These are phyloP conservation scores for Talaromyces sp. DNA, from an alignment of 2,329 filamentous ascomycete genomes.

Conservation along the genomic window DNA sequence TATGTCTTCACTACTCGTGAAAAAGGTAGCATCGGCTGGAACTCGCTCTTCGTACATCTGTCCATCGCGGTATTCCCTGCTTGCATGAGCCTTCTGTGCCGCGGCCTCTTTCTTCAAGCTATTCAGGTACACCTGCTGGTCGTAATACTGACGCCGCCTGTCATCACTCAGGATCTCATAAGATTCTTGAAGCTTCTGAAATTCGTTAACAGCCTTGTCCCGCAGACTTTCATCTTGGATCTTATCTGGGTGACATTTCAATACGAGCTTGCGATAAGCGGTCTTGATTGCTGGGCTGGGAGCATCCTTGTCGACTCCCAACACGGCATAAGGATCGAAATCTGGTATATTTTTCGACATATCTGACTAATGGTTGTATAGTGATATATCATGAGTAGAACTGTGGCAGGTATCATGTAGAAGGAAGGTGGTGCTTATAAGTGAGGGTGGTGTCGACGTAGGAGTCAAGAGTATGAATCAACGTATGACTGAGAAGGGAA, in stretches of 20 bases:
- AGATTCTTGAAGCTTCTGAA: constrained; percentile 85
- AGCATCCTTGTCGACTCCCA: constrained; percentile 70
- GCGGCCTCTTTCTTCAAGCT: constrained; percentile 57
- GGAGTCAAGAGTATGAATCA: constrained; percentile 6
- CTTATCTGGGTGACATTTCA: constrained; percentile 90
- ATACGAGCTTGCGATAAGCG: constrained; percentile 76
- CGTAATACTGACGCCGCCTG: constrained; percentile 65
- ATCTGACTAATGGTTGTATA: constrained; percentile 1
- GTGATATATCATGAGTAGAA: constrained; percentile 7
- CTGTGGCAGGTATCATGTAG: neutral
- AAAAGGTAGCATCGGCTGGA: constrained; percentile 29
- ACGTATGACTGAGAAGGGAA: constrained; percentile 5
- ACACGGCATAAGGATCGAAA: constrained; percentile 70
- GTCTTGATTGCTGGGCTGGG: constrained; percentile 66
- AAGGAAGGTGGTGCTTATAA: neutral
- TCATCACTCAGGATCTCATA: constrained; percentile 88
- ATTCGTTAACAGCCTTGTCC: constrained; percentile 74
- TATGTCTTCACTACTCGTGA: constrained; percentile 34
- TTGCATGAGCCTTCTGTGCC: constrained; percentile 32
- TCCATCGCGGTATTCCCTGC: constrained; percentile 39
- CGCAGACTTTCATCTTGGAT: constrained; percentile 73
- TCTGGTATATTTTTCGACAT: constrained; percentile 28
- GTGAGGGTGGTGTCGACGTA: neutral
- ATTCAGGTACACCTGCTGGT: constrained; percentile 65
- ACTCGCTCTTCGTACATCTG: constrained; percentile 41